Base-by-base conservation (phyloP, 2,329 filamentous ascomycete species). In the Pezicula carpinea region DNA sequence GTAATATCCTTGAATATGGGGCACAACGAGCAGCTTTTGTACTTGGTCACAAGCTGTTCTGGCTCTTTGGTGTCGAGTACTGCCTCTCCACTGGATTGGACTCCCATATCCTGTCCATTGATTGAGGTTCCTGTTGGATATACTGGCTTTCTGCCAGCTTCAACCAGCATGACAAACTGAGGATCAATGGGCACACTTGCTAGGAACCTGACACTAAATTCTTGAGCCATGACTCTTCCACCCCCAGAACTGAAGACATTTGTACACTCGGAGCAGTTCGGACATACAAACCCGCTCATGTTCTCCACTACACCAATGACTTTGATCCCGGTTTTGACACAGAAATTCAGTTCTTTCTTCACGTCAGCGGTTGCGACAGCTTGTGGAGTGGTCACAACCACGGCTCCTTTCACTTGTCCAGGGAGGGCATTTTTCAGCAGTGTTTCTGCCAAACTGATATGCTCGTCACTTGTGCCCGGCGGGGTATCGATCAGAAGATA, bases 401-500 rank as follows among this genome's bases (percentile, higher is more conserved):
- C 90, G 0, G 93, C 92, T 7, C 92, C 93, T 1, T 86, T 80
- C 2, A 96, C 77, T 57, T 90, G 85, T 0, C 81, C 81, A 0
- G 81, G 76, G 3, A 69, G 62, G n/a, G 79, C 74, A 47, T 77
- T 76, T 48, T 76, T 74, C 49, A 92, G 73, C 0, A 96, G 75
- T 17, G 87, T 93, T 66, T 97, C 92, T 5, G 90, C 89, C 1
- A 96, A 81, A 1, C 90, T 93, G 41, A 99, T 97, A 65, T 97
- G 93, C 69, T 99, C 93, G 68, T 99, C 93, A 50, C 87, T 93
- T 2, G 93, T 99, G 3, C 93, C 93, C 0, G 93, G 93, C 11
- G 93, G 93, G 3, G 93, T 99, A 67, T 99, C 93, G 61, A 99
- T 89, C 49, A 99, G 79, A 0, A 99, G 76, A 63, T 89, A 97